Evolutionary conservation across 1,139 yeast species (phyloP), one percentile per base, ranked within the genome.

Genomic region (Saccharomycopsis crataegensis): DNA sequence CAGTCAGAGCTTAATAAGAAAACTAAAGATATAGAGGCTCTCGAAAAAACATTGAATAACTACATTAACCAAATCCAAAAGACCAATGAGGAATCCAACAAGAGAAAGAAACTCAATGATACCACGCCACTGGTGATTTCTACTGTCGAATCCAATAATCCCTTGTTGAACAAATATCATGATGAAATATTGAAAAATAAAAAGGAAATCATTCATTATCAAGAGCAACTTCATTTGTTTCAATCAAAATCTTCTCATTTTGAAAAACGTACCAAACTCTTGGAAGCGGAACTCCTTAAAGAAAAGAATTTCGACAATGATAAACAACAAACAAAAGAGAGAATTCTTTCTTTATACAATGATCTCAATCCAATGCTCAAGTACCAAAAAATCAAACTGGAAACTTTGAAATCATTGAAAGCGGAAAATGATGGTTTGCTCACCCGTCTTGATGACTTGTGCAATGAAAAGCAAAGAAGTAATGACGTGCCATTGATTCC

Each of bases 341-440:
- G 76, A 49, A 74, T 87, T 1, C 66, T 89, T 22, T 88, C 86
- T 65, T 67, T 86, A 53, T 75, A 82, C 53, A 75, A 79, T 43
- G 48, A 46, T 12, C 3, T 16, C 4, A 87, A 85, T 63, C 95
- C 96, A 1, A 75, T 83, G n/a, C 60, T 77, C 2, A 73, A 73
- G 32, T 86, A 83, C 61, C 94, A 87, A 64, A 67, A 76, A 12
- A 70, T 84, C n/a, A 85, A 83, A 59, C 75, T 73, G 58, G 70
- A 74, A 46, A 72, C 78, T 56, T 67, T 88, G 22, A 78, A 76
- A 16, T 69, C 75, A 0, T 69, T 89, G 37, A 67, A 74, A 48
- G 67, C 69, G 41, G 96, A 89, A 64, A 89, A 88, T 60, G 68
- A 73, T n/a, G 83, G 76, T 8, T 69, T 89, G 17, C 59, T 72